Evolutionary conservation across 129 eudicot genomes (phyloP), one percentile per base, ranked within the genome.

Genomic region (Smallanthus sonchifolius): DNA sequence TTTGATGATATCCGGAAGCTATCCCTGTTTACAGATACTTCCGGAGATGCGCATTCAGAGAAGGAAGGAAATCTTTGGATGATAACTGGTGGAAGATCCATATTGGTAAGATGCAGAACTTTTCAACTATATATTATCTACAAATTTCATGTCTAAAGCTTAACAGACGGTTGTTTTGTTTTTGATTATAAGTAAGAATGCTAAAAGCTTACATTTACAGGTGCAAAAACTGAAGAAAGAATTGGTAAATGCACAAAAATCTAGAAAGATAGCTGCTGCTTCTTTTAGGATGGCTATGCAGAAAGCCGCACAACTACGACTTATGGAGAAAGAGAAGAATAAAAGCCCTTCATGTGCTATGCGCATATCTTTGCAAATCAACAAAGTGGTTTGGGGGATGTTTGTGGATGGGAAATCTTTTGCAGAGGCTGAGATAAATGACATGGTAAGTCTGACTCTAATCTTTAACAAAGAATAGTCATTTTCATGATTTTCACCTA

Each of bases 341-440:
- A 91, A 93, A 85, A 93, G 95, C 81, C 93, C 97, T 45, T 94
- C 98, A 40, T 94, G 81, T 88, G 98, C 98, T 34, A 94, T 94
- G 98, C 97, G 96, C 70, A 91, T 94, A 69, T 94, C 98, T 45
- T 68, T 94, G 86, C 97, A 94, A 84, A 88, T 94, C 35, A 88
- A 83, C 71, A 94, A 90, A 74, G 96, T 94, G 4, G 97, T 88
- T 61, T 94, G 98, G 98, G 85, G 97, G 57, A 90, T 94, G 98
- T 96, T 94, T 80, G 92, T 88, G 73, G 98, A 94, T 88, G 98
- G 98, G 5, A 94, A 94, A 84, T 81, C 97, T 28, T 94, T 94
- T 82, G 97, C 97, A 24, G 98, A 90, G 83, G 98, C 97, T 51
- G 98, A 94, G 87, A 90, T 94, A 76, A 94, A 88, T 78, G 98